Evolutionary conservation across 2,329 filamentous ascomycete species (phyloP), one percentile per base, ranked within the genome.

Genomic region (Paraconiothyrium brasiliense): DNA sequence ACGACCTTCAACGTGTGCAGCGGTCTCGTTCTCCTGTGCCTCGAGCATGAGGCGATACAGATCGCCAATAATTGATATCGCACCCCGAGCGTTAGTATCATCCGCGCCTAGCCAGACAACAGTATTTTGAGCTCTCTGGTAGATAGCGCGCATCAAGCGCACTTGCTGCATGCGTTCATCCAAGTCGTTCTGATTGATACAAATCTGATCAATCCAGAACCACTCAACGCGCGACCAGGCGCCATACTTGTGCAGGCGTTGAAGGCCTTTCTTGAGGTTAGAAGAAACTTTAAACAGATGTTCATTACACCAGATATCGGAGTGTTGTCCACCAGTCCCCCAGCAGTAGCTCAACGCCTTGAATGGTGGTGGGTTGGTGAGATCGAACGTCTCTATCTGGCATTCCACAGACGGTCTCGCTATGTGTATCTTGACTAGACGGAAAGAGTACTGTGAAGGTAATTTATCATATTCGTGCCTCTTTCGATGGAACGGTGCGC

Each of bases 151-250:
- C 61, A 72, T 71, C 5, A 68, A 57, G 16, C 57, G 34, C 9
- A 72, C 68, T 41, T 68, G 67, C n/a, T 64, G 52, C 24, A 59
- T 67, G 14, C 63, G 67, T 46, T 72, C 67, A 5, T 56, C 24
- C 5, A 64, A 54, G 47, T 71, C 58, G 11, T 50, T 54, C 51
- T 71, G 68, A 41, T 70, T 63, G 37, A 72, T 66, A 41, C 63
- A 71, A 2, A 70, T 61, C 41, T 64, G 61, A 57, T 70, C 69
- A 46, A 68, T 63, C 69, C 69, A 71, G 22, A 62, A 57, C 54
- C 54, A 57, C 30, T 58, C 24, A 2, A 49, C 34, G 27, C 54
- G 58, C 3, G 44, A 57, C 44, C 39, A 58, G 13, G 43, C 34
- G 20, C 58, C 32, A 44, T 54, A 56, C 16, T 41, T 54, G 16